Evolutionary conservation across 139 green algal species (phyloP), one percentile per base, ranked within the genome.

Genomic region (Auxenochlorella protothecoides): DNA sequence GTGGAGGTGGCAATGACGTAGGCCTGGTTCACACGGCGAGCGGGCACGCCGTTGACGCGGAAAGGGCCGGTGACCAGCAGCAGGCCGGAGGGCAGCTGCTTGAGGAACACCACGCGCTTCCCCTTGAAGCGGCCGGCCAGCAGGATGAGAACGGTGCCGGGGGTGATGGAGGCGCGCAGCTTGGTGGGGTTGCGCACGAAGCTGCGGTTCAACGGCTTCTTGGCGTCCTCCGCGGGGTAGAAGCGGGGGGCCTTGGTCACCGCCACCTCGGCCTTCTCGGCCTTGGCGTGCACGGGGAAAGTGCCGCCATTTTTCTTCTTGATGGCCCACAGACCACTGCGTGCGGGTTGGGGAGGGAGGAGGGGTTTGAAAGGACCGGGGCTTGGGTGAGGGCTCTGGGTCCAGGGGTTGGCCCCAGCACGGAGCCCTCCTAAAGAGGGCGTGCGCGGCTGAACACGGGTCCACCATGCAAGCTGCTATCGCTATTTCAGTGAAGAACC

Each of bases 1-100:
- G 92, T 98, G 80, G 80, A 91, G 74, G 95, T 99, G 72, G 91
- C 95, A 74, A 99, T 98, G 13, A 97, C 94, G 76, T 97, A 98
- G 8, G 86, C 85, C 87, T 97, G 92, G 87, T 96, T 97, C 65
- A 99, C 92, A 44, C 95, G 90, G 76, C 89, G 84, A 68, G 93
- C 79, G 12, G 95, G 95, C 72, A 98, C 94, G 71, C 95, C 94
- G 84, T 99, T 99, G 69, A 98, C 80, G 80, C 92, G 92, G 89
- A 96, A 99, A 54, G 94, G 94, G 5, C 94, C 91, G 59, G 90
- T 92, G 55, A 99, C 91, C 53, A 99, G 87, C 69, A 99, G 88
- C 72, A 99, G 87, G 27, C 95, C 93, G 9, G 87, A 96, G 15
- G 82, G 80, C 75, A 98, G 92, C 90, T 99, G 93, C 66, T 85